Conservation (phyloP, 805 yeast genomes). For the Pichia phayaonensis region DNA sequence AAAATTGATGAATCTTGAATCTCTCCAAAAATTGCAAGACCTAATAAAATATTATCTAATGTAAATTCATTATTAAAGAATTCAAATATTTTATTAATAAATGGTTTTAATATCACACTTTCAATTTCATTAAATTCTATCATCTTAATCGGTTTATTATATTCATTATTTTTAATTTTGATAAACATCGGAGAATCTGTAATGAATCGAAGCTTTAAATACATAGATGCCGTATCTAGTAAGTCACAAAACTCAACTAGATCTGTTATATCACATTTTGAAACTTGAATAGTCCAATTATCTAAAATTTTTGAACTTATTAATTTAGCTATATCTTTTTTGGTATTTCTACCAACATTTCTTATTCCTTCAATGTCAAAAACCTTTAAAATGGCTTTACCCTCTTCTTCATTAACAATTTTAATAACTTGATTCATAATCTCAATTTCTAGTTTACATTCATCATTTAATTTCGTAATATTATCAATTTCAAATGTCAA, state of each 20-base stretch:
- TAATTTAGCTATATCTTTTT: slow-evolving; percentile 10
- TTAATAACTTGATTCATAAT: slow-evolving; percentile 4
- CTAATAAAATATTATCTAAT: slow-evolving; percentile 1
- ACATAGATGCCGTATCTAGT: slow-evolving; percentile 14
- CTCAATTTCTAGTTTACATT: not conserved
- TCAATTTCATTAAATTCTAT: slow-evolving; percentile 3
- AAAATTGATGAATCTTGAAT: slow-evolving; percentile 4
- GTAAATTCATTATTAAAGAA: slow-evolving; percentile 5
- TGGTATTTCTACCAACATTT: not conserved
- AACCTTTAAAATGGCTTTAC: not conserved
- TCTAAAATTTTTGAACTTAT: slow-evolving; percentile 20
- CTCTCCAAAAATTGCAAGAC: slow-evolving; percentile 28
- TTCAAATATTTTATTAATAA: not conserved
- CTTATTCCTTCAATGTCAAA: not conserved
- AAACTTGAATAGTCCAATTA: slow-evolving; percentile 14
- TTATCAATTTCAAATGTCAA: slow-evolving; percentile 13
- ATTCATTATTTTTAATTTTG: not conserved
- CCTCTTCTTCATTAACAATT: slow-evolving; percentile 1
- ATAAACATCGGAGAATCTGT: not conserved
- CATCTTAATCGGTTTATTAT: not conserved
- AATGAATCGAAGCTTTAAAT: not conserved
- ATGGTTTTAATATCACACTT: slow-evolving; percentile 5
- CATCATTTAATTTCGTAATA: not conserved
- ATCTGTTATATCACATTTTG: slow-evolving; percentile 32
- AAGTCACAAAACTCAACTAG: slow-evolving; percentile 24